phyloP scores from a whole-genome alignment of 139 green algal species.

The Dunaliella primolecta region DNA sequence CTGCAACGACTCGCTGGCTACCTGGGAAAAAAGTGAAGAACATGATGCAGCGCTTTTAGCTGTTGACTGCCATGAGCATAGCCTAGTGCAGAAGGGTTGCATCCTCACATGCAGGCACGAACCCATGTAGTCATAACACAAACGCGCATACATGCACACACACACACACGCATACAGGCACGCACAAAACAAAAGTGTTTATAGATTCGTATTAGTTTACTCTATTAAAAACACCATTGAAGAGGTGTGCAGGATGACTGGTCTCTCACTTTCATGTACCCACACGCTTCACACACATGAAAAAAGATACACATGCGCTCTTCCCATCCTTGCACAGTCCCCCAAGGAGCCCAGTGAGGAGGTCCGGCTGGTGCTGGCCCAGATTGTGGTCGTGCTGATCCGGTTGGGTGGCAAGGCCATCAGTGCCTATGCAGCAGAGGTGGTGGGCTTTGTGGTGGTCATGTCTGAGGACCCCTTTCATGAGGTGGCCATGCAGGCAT shows the following conservation, averaged over 20 bases:
- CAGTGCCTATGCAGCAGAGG: slow-evolving; percentile 52
- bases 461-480: slow-evolving; percentile 48
- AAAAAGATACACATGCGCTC: background rate
- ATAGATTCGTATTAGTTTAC: no score
- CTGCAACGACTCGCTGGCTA: no score
- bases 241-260: no score
- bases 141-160: background rate
- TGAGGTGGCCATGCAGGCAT: slow-evolving; percentile 49
- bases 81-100: no score
- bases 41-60: no score
- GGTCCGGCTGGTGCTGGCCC: slow-evolving; percentile 42
- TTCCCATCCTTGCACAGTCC: slow-evolving; percentile 3
- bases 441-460: slow-evolving; percentile 26
- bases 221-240: no score
- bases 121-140: no score
- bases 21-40: no score
- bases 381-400: slow-evolving; percentile 39
- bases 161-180: background rate
- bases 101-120: no score
- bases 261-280: slow-evolving; percentile 5
- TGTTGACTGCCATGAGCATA: no score
- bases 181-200: no score
- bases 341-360: slow-evolving; percentile 48
- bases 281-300: background rate
- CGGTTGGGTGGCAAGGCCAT: slow-evolving; percentile 28